Evolutionary conservation across 805 yeast genomes (phyloP), one percentile per base, ranked within the genome.

Genomic region (Teunomyces kruisii): DNA sequence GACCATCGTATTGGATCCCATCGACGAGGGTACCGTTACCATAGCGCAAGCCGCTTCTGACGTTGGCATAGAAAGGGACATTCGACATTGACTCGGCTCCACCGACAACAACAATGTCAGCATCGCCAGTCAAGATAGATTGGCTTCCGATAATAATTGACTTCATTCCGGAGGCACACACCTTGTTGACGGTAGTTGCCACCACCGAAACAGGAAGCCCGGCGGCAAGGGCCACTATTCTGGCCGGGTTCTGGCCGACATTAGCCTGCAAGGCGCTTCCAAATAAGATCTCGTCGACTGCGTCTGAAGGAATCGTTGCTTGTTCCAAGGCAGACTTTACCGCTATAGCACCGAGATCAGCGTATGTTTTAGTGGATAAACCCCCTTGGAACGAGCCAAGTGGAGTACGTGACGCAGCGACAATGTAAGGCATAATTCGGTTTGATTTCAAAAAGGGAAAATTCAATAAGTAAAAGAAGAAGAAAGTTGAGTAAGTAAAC

Each of bases 31-130:
- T 56, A 43, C 83, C 69, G 53, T 88, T 91, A 57, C 99, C 99
- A 61, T 82, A 94, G 75, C 92, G 86, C 56, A 89, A 83, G 56
- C 98, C 98, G 38, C 74, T 60, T 72, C 99, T 86, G 35, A 92
- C 90, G 46, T 81, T 64, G 47, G 96, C 62, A 65, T 92, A 92
- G 77, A 90, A 91, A 44, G 98, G 99, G 29, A 91, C 81, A 65
- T 94, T 92, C 47, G 96, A 76, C 98, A 94, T 92, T 46, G 96
- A 86, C 73, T 94, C 99, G 56, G 96, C 94, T 62, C 99, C 99
- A 56, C 98, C 99, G 26, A 94, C 95, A 54, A 94, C 86, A 39
- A 92, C 92, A 48, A 94, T 84, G 61, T 91, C 97, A 45, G 96
- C 96, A 52, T 78, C 75, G 44, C 98, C 97, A 54, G 94, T 80